Evolutionary conservation across 257 asterid genomes (phyloP), one percentile per base, ranked within the genome.

Genomic region (Solanum lycopersicoides): DNA sequence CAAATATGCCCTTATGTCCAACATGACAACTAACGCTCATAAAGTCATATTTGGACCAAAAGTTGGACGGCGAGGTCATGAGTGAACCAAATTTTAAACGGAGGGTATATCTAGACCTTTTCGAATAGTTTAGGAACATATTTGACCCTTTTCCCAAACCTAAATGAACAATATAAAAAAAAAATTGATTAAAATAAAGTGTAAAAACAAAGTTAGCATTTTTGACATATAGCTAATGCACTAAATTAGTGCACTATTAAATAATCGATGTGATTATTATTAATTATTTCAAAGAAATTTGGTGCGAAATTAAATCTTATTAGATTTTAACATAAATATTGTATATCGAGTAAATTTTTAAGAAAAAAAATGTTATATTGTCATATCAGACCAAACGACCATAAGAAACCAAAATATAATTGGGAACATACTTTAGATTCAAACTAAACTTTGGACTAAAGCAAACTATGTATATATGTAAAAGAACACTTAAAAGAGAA

Each of bases 251-350:
- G 65, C n/a, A 56, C 65, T 59, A 53, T 53, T 59, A 9, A 60
- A 21, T 14, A 60, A 60, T 63, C 6, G 7, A 65, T 65, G 4
- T 12, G 18, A 12, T 25, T n/a, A 65, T 65, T 56, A 56, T 11
- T 65, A 25, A 21, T 53, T 32, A 0, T 18, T 9, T 35, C 1
- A 4, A 14, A 32, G 5, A 3, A 8, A 4, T 9, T 37, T 1
- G 1, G 0, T 37, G 18, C 0, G 2, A 1, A 39, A 74, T 21
- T 5, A 21, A 0, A 5, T 11, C 0, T 20, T 37, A 20, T 12
- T 45, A 3, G 4, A 39, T 1, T 7, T 21, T 74, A 74, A 74
- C 3, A 39, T 3, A 21, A 34, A 37, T 74, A 74, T 74, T 0
- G 0, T 11, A 74, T 5, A 23, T 21, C 0, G 1, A 21, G 2